A percentile compares a stretch with the other conserved stretches of the same genome.
These are phyloP conservation scores for Aspergillus heteromorphus DNA, from an alignment of 495 filamentous ascomycete genomes.

Conservation along the genomic window DNA sequence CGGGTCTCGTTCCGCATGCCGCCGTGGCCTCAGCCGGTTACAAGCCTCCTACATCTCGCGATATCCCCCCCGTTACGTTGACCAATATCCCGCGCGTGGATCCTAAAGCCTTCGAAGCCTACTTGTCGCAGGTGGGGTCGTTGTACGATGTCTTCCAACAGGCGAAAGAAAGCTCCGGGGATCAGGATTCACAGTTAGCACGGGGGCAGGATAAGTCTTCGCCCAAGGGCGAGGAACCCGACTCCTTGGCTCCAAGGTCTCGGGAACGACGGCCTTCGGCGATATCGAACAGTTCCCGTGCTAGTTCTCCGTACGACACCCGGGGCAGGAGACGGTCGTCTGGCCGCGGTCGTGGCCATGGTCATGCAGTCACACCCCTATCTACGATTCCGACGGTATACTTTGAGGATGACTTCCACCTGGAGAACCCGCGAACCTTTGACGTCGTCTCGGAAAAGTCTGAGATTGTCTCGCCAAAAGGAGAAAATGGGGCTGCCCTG, in stretches of 20 bases:
- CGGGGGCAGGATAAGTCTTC: constrained; percentile 26
- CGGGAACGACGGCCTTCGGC: constrained; percentile 35
- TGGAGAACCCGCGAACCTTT: constrained; percentile 95
- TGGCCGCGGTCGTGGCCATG: constrained; percentile 30
- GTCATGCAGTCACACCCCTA: constrained; percentile 70
- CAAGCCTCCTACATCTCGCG: constrained; percentile 78
- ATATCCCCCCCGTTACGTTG: constrained; percentile 91
- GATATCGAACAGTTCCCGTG: constrained; percentile 33
- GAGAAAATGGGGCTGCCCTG: constrained; percentile 55
- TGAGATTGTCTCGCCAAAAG: constrained; percentile 71
- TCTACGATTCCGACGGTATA: constrained; percentile 91
- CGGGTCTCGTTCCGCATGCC: constrained; percentile 73
- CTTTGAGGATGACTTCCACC: constrained; percentile 89
- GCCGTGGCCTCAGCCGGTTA: constrained; percentile 61
- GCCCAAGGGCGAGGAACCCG: constrained; percentile 31
- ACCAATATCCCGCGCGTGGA: constrained; percentile 87
- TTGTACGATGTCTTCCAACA: constrained; percentile 79
- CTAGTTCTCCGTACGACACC: constrained; percentile 36
- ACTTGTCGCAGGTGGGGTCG: constrained; percentile 74
- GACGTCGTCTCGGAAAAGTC: constrained; percentile 95
- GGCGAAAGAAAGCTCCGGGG: constrained; percentile 60
- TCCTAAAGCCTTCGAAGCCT: constrained; percentile 69
- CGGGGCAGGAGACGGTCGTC: constrained; percentile 32
- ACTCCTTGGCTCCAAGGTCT: constrained; percentile 31
- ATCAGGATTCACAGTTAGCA: constrained; percentile 40